A percentile compares a stretch with the other conserved stretches of the same genome.
Evolutionary conservation across 768 basidiomycete species (phyloP).

Genomic region (Podaxis pistillaris): DNA sequence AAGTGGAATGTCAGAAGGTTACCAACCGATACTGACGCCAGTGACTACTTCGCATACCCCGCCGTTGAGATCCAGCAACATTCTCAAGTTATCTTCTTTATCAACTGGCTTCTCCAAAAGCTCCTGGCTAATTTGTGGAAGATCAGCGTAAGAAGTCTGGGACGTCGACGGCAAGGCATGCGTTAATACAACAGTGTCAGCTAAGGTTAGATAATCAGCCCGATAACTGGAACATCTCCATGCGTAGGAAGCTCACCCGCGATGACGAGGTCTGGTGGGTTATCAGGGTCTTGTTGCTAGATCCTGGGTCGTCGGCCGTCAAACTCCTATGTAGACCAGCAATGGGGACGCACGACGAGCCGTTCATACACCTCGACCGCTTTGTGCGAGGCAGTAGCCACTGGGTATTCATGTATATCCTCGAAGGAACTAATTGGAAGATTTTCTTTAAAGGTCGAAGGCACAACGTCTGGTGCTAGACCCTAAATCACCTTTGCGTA

Average conservation of each 20-base stretch:
- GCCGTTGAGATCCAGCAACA: conserved; percentile 87
- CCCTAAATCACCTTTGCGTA: conserved; percentile 27
- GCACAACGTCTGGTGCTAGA: conserved; percentile 39
- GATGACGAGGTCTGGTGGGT: conserved; percentile 53
- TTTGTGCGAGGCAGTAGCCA: conserved; percentile 37
- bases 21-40: conserved; percentile 77
- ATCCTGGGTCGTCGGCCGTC: conserved; percentile 68
- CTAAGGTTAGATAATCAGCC: conserved; percentile 34
- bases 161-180: conserved; percentile 64
- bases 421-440: conserved; percentile 66
- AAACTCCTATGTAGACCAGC: background rate
- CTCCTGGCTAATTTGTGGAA: conserved; percentile 57
- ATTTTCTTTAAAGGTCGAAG: conserved; percentile 72
- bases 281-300: conserved; percentile 44
- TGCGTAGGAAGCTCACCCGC: conserved; percentile 44
- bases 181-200: conserved; percentile 94
- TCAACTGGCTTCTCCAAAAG: conserved; percentile 85
- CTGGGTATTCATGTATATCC: conserved; percentile 44
- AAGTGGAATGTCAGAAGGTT: background rate
- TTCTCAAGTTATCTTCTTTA: conserved; percentile 80
- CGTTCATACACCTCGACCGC: conserved; percentile 37
- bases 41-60: conserved; percentile 90
- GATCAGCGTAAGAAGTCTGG: conserved; percentile 51
- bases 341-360: conserved; percentile 27
- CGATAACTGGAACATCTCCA: background rate